phyloP scores from a whole-genome alignment of 73 alveolate species.

The Paramecium tetraurelia region DNA sequence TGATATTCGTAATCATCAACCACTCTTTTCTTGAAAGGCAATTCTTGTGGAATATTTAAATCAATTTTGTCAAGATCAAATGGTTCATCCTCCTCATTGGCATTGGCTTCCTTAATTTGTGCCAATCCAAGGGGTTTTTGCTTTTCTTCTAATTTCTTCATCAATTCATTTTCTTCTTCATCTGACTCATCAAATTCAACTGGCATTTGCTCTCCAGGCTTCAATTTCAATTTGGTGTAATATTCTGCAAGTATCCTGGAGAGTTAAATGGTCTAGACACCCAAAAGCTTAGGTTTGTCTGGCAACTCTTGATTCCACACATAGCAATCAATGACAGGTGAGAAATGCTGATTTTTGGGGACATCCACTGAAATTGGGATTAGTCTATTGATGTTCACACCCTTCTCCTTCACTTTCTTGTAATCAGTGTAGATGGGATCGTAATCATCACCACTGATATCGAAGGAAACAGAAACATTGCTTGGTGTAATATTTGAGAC shows the following conservation, averaged over 20 bases:
- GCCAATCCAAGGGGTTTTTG: not conserved
- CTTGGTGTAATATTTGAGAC: not conserved
- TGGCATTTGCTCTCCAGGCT: slow-evolving; percentile 8
- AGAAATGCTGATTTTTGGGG: slow-evolving; percentile 8
- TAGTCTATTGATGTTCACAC: slow-evolving; percentile 16
- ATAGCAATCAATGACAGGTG: slow-evolving; percentile 23
- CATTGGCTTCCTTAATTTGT: slow-evolving; percentile 20
- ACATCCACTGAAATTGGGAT: not conserved
- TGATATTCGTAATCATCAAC: slow-evolving; percentile 11
- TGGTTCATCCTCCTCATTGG: slow-evolving; percentile 3
- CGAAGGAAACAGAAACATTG: not conserved
- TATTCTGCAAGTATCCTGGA: not conserved
- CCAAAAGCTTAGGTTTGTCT: not conserved
- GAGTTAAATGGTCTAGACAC: not conserved
- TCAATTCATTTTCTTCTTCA: slow-evolving; percentile 22
- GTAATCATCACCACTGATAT: slow-evolving; percentile 28
- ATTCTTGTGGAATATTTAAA: slow-evolving; percentile 23
- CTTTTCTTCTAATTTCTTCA: not conserved
- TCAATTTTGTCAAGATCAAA: slow-evolving; percentile 21
- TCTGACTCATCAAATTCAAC: slow-evolving; percentile 41
- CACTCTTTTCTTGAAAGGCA: slow-evolving; percentile 11
- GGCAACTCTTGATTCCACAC: slow-evolving; percentile 16
- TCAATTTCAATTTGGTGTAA: not conserved
- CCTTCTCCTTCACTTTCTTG: not conserved
- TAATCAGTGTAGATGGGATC: slow-evolving; percentile 45